Conservation (phyloP, 2,329 filamentous ascomycete species). For the Fragosphaeria purpurea region DNA sequence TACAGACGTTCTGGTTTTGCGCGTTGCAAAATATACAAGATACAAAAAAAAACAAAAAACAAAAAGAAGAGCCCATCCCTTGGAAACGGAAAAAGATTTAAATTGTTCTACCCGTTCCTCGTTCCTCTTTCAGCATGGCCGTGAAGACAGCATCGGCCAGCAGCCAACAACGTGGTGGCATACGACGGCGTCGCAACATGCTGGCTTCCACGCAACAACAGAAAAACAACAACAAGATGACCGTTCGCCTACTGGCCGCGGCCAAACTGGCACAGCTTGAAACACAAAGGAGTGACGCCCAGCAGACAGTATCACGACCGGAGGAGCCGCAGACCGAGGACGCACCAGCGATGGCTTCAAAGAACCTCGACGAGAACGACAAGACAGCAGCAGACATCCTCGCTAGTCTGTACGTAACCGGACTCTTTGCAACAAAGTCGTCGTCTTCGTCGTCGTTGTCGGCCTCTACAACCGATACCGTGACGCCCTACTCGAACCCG, state of each 20-base stretch:
- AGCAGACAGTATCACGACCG: no score
- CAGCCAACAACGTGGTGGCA: conserved; percentile 2
- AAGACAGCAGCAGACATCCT: conserved; percentile 10
- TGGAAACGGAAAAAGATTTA: neutral
- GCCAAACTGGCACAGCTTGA: neutral
- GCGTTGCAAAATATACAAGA: no score
- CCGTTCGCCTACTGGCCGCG: neutral
- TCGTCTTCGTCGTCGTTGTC: neutral
- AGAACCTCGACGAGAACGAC: conserved; percentile 10
- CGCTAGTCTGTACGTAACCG: conserved; percentile 8
- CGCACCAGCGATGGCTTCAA: no score
- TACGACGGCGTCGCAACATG: conserved; percentile 2
- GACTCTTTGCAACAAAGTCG: conserved; percentile 1
- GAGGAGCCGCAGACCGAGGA: no score
- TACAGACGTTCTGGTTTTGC: neutral
- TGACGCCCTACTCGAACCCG: neutral
- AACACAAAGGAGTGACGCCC: no score
- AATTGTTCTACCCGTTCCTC: no score
- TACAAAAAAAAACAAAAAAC: no score
- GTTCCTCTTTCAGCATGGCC: conserved; percentile 2
- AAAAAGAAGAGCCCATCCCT: neutral
- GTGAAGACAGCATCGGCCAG: conserved; percentile 4
- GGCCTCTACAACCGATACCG: neutral
- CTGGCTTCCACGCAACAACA: neutral
- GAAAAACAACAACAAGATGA: conserved; percentile 1